Evolutionary conservation across 73 alveolate species (phyloP).

Genomic region (Uronychia binucleata): DNA sequence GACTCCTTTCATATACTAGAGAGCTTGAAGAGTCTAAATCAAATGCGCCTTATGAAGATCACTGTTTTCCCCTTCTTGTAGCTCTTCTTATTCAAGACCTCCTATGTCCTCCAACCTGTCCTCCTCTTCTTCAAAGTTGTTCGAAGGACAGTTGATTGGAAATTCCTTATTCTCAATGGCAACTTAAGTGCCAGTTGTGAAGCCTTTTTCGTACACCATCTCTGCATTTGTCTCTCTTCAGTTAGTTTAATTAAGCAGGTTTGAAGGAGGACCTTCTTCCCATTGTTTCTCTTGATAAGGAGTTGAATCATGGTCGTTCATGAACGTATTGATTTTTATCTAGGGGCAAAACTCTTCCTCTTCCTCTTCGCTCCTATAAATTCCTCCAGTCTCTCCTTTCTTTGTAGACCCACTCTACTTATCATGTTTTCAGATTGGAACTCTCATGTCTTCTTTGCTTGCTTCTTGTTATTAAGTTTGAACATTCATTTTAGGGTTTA

Average conservation of each 20-base stretch:
- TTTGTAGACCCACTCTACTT: not conserved
- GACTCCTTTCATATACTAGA: conserved; percentile 31
- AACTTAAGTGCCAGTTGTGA: not conserved
- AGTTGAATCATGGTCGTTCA: not conserved
- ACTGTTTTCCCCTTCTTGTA: not conserved
- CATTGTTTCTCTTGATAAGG: not conserved
- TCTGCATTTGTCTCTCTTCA: too few relatives aligned
- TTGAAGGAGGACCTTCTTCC: too few relatives aligned
- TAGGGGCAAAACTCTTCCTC: not conserved
- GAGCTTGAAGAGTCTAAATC: conserved; percentile 27
- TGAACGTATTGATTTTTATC: not conserved
- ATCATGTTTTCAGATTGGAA: too few relatives aligned
- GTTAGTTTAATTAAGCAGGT: too few relatives aligned
- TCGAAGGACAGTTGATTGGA: too few relatives aligned
- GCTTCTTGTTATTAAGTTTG: not conserved
- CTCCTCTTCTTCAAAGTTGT: not conserved
- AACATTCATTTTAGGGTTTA: not conserved
- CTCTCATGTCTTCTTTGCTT: not conserved
- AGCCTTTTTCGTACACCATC: not conserved
- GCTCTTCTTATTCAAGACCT: not conserved
- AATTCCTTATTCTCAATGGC: not conserved
- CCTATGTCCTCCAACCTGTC: not conserved
- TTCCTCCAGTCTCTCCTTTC: not conserved
- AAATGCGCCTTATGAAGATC: conserved; percentile 45
- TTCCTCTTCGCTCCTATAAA: not conserved